Conservation (phyloP, 345 rosid genomes). For the Microcos paniculata region DNA sequence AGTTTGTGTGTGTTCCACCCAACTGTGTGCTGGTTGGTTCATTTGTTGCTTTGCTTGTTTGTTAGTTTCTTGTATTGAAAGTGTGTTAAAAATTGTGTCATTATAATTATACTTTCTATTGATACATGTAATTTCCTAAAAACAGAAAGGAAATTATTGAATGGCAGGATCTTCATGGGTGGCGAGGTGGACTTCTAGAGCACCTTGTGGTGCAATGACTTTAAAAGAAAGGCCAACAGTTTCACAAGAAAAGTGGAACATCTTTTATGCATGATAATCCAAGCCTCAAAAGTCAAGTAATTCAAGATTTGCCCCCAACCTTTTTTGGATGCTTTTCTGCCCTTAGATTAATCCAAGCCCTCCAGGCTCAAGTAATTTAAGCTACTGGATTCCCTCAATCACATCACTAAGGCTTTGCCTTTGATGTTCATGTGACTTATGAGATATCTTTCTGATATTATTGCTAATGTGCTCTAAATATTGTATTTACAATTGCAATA, state of each 20-base stretch:
- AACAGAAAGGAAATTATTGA: background rate
- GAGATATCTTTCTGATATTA: background rate
- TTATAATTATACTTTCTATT: background rate
- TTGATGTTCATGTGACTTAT: background rate
- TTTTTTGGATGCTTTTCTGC: no score
- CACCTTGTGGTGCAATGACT: no score
- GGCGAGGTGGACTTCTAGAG: background rate
- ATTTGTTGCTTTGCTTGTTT: background rate
- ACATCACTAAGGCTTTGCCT: background rate
- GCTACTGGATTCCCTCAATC: background rate
- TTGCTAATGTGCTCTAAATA: background rate
- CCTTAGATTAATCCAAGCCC: background rate
- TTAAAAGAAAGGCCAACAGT: background rate
- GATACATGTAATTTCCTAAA: background rate
- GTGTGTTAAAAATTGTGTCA: background rate
- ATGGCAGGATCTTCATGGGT: background rate
- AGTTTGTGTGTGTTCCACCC: background rate
- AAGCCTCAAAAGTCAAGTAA: no score
- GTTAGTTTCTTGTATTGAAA: background rate
- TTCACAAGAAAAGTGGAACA: background rate
- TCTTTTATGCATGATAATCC: no score
- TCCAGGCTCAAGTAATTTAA: background rate
- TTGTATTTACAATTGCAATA: background rate
- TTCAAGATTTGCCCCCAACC: no score
- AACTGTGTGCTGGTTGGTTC: background rate